These are phyloP conservation scores for Toxoplasma gondii DNA, from an alignment of 169 alveolate genomes.

Conservation along the genomic window DNA sequence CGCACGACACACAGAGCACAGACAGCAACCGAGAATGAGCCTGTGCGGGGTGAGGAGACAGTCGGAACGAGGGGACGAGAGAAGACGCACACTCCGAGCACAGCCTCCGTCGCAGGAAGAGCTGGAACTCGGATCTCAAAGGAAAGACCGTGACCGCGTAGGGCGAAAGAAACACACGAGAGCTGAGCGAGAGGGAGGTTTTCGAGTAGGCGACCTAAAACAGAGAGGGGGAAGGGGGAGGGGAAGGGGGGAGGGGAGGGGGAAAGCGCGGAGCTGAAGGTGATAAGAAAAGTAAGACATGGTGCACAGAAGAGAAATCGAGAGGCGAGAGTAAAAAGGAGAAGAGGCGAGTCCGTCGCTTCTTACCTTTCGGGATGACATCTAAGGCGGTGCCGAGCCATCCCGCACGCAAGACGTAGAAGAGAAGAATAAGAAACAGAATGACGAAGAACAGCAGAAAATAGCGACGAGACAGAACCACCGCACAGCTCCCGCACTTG, in stretches of 20 bases:
- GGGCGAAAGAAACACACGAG: neutral
- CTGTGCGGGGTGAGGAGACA: neutral
- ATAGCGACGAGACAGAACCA: conserved; percentile 42
- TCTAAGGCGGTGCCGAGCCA: conserved; percentile 43
- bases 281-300: neutral
- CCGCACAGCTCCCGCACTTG: conserved; percentile 65
- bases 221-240: neutral
- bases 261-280: neutral
- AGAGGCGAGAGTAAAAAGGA: neutral
- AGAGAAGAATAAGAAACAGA: conserved; percentile 26
- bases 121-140: no score
- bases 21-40: neutral
- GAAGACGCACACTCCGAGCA: no score
- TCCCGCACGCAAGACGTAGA: conserved; percentile 52
- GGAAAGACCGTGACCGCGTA: no score
- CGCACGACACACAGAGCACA: neutral
- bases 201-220: neutral
- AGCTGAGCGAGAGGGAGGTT: neutral
- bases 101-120: no score
- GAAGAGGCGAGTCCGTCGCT: neutral
- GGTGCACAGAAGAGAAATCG: neutral
- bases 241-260: neutral
- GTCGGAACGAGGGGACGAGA: neutral
- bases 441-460: conserved; percentile 11
- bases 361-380: conserved; percentile 35